Evolutionary conservation across 2,329 filamentous ascomycete species (phyloP).

Genomic region (Diplodia corticola): DNA sequence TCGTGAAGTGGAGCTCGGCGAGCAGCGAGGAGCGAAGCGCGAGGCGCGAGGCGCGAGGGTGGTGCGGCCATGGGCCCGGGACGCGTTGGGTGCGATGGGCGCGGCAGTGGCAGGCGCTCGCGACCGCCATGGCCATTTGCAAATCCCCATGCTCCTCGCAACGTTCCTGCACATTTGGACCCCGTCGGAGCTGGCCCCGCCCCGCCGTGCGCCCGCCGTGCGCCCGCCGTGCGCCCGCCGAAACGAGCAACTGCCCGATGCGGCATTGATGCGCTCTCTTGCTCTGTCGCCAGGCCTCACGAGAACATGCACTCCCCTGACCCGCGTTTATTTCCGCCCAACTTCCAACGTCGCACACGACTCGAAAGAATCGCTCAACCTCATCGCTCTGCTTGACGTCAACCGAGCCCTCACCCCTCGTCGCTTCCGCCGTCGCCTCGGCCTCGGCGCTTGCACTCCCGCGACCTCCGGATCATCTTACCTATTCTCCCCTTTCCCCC

Average conservation of each 20-base stretch:
- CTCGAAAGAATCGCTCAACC: background rate
- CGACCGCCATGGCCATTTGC: background rate
- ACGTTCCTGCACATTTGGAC: background rate
- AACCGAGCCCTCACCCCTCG: background rate
- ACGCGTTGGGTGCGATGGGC: conserved; percentile 5
- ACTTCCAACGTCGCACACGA: conserved; percentile 17
- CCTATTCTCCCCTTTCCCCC: background rate
- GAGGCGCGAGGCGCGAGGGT: too few relatives aligned
- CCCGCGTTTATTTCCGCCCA: background rate
- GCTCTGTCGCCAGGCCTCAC: background rate
- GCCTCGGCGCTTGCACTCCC: background rate
- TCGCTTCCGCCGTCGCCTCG: background rate
- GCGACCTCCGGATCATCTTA: background rate
- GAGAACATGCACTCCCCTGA: conserved; percentile 5
- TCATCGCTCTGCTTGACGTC: background rate
- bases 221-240: background rate
- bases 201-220: background rate
- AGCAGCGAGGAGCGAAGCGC: too few relatives aligned
- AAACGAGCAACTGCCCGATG: conserved; percentile 3
- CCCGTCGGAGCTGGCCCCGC: conserved; percentile 15
- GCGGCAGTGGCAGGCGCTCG: background rate
- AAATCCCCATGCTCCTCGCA: background rate
- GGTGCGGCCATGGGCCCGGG: background rate
- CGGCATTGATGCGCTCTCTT: background rate
- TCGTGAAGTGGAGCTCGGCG: background rate